Conservation (phyloP, 164 flowering plant genomes). For the Berberis vulgaris region DNA sequence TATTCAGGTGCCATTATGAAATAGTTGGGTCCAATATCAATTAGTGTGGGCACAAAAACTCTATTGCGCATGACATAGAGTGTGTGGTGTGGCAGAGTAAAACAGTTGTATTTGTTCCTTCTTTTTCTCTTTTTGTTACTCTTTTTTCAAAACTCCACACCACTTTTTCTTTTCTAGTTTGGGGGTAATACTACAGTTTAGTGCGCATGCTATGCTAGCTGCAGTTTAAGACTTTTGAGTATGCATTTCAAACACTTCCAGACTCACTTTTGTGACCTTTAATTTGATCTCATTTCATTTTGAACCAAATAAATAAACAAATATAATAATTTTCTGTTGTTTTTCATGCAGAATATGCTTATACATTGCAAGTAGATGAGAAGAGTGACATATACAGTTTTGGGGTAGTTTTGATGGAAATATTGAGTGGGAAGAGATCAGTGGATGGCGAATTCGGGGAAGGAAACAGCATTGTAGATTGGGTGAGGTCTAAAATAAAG, state of each 20-base stretch:
- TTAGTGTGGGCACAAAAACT: too few species aligned
- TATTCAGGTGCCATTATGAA: background rate
- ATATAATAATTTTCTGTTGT: background rate
- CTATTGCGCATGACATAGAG: too few species aligned
- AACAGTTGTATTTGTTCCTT: too few species aligned
- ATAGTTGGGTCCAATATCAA: too few species aligned
- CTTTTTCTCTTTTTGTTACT: too few species aligned
- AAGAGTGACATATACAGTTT: slow-evolving; percentile 97
- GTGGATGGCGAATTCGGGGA: slow-evolving; percentile 86
- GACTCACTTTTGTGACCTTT: background rate
- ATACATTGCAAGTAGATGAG: slow-evolving; percentile 92
- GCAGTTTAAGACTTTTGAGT: too few species aligned
- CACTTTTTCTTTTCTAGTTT: too few species aligned
- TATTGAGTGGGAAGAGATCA: slow-evolving; percentile 70
- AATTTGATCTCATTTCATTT: background rate
- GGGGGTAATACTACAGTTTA: too few species aligned
- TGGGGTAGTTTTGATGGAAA: slow-evolving; percentile 89
- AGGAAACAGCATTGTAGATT: slow-evolving; percentile 92
- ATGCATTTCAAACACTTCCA: background rate
- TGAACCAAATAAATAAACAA: background rate
- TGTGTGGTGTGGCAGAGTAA: too few species aligned
- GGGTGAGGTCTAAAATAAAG: slow-evolving; percentile 74
- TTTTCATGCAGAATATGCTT: slow-evolving; percentile 67
- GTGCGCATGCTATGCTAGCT: too few species aligned
- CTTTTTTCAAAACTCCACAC: too few species aligned